Evolutionary conservation across 495 filamentous ascomycete species (phyloP), one percentile per base, ranked within the genome.

Genomic region (Penicillium coffeae): DNA sequence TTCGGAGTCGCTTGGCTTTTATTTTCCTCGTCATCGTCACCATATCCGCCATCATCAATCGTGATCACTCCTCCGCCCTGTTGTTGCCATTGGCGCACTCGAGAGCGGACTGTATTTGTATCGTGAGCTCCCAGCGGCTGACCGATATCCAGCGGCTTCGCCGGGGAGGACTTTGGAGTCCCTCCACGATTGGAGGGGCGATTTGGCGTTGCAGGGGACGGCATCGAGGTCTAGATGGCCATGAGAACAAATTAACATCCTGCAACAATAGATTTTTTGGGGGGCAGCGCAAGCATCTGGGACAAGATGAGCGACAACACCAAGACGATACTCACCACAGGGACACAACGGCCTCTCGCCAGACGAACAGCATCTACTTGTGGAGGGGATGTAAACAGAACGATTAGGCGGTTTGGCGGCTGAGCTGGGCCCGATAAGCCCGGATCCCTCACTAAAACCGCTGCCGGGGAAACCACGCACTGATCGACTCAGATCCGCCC

Each of bases 11-110:
- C 50, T 32, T 68, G 59, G 25, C 42, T 37, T 18, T 52, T 49
- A 13, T 65, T 62, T 41, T 48, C 37, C 13, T 55, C 41, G n/a
- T 63, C 70, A 2, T 73, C 72, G 21, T 73, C 69, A 16, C 59
- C 54, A 53, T 63, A 71, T 10, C 62, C 40, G 3, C 56, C 59
- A 21, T 75, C 72, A 21, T 71, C 60, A 46, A 80, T 77, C 13
- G 74, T 74, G 35, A 78, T 63, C 10, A 78, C 63, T 59, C 83
- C 73, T 59, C 87, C 66, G 56, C 75, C 77, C 78, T 89, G 72
- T 41, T 78, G 73, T 53, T 91, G 87, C 87, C 87, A 91, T 69
- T 80, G 76, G 38, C 84, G 84, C 14, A 91, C 83, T 52, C 85
- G 74, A 30, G 85, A 80, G 40, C 78, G 75, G 8, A 89, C 87